A percentile compares a stretch with the other conserved stretches of the same genome.
phyloP scores from a whole-genome alignment of 2,329 filamentous ascomycete genomes.

The Didymella keratinophila region DNA sequence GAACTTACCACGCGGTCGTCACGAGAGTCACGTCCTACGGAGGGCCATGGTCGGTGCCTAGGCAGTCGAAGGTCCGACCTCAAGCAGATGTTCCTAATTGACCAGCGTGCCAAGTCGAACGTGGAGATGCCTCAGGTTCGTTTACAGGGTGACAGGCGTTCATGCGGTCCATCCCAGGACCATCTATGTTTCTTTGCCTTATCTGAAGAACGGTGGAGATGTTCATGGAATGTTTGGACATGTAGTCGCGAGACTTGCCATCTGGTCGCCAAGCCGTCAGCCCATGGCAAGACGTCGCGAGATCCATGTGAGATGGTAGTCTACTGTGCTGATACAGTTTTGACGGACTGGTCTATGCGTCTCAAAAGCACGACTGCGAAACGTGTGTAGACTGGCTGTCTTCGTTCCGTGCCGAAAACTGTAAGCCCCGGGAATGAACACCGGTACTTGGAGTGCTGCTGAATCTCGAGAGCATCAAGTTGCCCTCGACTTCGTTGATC shows the following conservation, averaged over 20 bases:
- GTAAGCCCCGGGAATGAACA: not conserved
- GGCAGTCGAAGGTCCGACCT: not conserved
- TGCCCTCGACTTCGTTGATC: conserved; percentile 1
- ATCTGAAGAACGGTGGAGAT: not conserved
- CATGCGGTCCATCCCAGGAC: conserved; percentile 4
- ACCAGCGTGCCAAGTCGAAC: conserved; percentile 11
- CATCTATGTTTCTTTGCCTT: conserved; percentile 2
- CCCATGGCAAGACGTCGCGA: conserved; percentile 2
- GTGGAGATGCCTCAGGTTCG: conserved; percentile 12
- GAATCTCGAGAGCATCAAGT: not conserved
- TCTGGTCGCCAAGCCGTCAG: conserved; percentile 2
- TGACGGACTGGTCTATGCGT: conserved; percentile 11
- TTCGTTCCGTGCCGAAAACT: conserved; percentile 1
- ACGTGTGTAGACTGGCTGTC: conserved; percentile 5
- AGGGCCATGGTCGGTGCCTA: conserved; percentile 1
- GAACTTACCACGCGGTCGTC: conserved; percentile 14
- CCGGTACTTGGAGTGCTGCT: not conserved
- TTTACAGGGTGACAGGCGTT: conserved; percentile 4
- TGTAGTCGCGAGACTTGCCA: conserved; percentile 11
- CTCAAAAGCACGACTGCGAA: conserved; percentile 17
- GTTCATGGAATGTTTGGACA: conserved; percentile 1
- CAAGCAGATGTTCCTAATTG: not conserved
- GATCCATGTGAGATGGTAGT: conserved; percentile 7
- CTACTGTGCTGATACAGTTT: conserved; percentile 11
- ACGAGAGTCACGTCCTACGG: conserved; percentile 1